Conservation (phyloP, 1,284 basidiomycete species). For the Apiotrichum mycotoxinovorans region DNA sequence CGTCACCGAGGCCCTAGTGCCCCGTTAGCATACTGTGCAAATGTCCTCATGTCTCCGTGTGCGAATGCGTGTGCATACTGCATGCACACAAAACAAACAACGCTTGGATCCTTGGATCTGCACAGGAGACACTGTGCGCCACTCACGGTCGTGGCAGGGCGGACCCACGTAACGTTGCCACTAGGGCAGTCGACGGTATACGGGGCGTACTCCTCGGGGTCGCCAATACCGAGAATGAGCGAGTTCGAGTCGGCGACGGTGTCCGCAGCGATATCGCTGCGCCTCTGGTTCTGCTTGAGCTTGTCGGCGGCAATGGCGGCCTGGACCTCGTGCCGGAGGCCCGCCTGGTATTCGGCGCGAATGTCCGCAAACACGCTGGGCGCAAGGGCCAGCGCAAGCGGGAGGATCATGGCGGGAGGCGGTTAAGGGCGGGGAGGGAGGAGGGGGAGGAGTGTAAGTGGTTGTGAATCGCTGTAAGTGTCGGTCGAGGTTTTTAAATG, state of each 20-base stretch:
- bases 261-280: background rate
- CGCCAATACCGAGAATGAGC: constrained; percentile 7
- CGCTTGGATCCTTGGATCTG: too few relatives aligned
- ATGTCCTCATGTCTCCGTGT: too few relatives aligned
- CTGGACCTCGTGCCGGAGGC: background rate
- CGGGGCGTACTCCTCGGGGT: constrained; percentile 35
- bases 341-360: background rate
- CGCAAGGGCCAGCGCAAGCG: background rate
- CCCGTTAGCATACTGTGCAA: background rate
- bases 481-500: too few relatives aligned
- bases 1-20: constrained; percentile 29
- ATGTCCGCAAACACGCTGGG: background rate
- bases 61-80: too few relatives aligned
- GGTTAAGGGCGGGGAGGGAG: too few relatives aligned
- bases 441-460: too few relatives aligned
- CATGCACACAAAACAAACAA: background rate
- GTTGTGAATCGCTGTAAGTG: too few relatives aligned
- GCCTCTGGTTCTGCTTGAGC: background rate
- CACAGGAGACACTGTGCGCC: background rate
- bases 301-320: background rate
- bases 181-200: constrained; percentile 42
- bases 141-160: constrained; percentile 38
- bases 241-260: background rate
- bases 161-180: constrained; percentile 35
- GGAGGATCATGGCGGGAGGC: background rate